A percentile compares a stretch with the other conserved stretches of the same genome.
Evolutionary conservation across 164 flowering plant genomes (phyloP).

Genomic region (Dillenia suffruticosa): DNA sequence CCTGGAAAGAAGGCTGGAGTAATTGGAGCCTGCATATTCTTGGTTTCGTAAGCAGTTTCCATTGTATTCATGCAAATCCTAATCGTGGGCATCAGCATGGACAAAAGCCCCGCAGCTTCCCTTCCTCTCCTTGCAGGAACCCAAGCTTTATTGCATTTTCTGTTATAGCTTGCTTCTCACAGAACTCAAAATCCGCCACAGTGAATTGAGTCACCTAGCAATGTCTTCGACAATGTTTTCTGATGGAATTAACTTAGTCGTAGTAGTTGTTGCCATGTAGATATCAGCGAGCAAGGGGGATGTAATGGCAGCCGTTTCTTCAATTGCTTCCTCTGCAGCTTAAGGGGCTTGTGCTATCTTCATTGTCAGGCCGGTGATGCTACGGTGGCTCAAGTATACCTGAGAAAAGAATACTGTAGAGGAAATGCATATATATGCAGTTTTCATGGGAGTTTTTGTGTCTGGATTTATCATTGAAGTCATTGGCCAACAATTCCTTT

Average conservation of each 20-base stretch:
- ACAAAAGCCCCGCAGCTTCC: neutral
- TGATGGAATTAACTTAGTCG: conserved; percentile 9
- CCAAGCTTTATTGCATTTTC: conserved; percentile 25
- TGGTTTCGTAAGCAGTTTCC: conserved; percentile 4
- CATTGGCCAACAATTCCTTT: conserved; percentile 21
- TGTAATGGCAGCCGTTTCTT: too few species aligned
- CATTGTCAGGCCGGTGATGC: conserved; percentile 16
- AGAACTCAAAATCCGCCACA: conserved; percentile 34
- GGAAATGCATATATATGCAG: conserved; percentile 8
- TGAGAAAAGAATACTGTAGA: conserved; percentile 29
- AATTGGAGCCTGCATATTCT: conserved; percentile 14
- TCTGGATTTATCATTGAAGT: conserved; percentile 1
- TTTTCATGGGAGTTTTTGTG: conserved; percentile 3
- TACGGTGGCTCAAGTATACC: conserved; percentile 22
- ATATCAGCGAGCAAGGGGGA: neutral
- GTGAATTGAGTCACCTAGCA: conserved; percentile 38
- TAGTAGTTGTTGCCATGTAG: neutral
- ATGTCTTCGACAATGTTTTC: conserved; percentile 24
- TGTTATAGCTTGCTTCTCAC: conserved; percentile 22
- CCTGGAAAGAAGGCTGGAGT: conserved; percentile 16
- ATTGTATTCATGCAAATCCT: neutral
- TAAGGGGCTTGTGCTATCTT: conserved; percentile 1
- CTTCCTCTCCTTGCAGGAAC: neutral
- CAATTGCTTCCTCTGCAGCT: neutral
- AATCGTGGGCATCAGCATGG: neutral